These are phyloP conservation scores for Colletotrichum melonis DNA, from an alignment of 2,329 filamentous ascomycete species.

Conservation along the genomic window DNA sequence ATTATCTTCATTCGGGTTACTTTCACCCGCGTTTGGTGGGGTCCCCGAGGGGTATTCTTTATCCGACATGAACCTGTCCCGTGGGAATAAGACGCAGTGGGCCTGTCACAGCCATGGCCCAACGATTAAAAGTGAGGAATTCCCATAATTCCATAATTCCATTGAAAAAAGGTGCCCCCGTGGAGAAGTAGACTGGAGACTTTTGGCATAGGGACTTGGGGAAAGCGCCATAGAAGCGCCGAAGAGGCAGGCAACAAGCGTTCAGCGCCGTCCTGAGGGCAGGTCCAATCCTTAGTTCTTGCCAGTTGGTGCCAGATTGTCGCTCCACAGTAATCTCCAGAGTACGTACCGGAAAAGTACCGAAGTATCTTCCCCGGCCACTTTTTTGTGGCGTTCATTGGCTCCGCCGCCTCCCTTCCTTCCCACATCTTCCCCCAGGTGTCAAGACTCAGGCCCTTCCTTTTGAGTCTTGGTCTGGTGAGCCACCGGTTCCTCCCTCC, in stretches of 20 bases:
- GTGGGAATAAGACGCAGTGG: not conserved
- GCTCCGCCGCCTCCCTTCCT: slow-evolving; percentile 12
- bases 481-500: not conserved
- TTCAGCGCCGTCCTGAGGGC: not conserved
- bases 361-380: slow-evolving; percentile 5
- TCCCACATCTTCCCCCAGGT: not conserved
- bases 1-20: not conserved
- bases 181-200: slow-evolving; percentile 7
- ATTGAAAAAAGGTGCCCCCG: slow-evolving; percentile 15
- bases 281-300: not conserved
- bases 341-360: not conserved
- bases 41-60: slow-evolving; percentile 17
- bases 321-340: not conserved
- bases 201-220: slow-evolving; percentile 20
- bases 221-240: slow-evolving; percentile 36
- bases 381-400: slow-evolving; percentile 15
- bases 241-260: slow-evolving; percentile 13
- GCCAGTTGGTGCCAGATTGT: not conserved
- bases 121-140: not conserved
- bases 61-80: slow-evolving; percentile 9
- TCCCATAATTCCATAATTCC: not conserved
- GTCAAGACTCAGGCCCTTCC: not conserved
- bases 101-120: not conserved
- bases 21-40: slow-evolving; percentile 24
- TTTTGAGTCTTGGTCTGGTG: not conserved